Conservation (phyloP, 495 filamentous ascomycete genomes). For the Xylaria intraflava region DNA sequence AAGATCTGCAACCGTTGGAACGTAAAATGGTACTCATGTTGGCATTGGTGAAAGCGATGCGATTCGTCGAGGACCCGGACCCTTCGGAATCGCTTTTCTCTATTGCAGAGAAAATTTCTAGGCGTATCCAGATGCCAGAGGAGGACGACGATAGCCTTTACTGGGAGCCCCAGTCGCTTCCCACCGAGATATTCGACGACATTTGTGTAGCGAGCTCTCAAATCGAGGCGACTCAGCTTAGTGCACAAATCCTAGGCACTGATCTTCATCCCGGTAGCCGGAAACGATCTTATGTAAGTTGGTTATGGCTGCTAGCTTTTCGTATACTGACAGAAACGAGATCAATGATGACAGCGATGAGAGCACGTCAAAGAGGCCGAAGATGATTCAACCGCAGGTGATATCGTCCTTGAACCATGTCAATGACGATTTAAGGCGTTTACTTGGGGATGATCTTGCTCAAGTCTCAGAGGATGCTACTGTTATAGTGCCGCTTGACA, state of each 20-base stretch:
- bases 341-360: constrained; percentile 27
- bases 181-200: constrained; percentile 32
- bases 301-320: background rate
- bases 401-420: constrained; percentile 16
- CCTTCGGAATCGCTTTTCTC: constrained; percentile 18
- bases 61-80: constrained; percentile 26
- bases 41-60: constrained; percentile 24
- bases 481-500: constrained; percentile 23
- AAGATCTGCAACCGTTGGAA: constrained; percentile 28
- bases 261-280: constrained; percentile 16
- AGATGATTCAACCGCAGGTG: constrained; percentile 22
- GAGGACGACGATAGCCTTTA: constrained; percentile 23
- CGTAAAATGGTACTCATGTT: constrained; percentile 36
- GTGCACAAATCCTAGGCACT: background rate
- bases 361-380: constrained; percentile 13
- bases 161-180: constrained; percentile 31
- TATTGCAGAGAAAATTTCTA: constrained; percentile 32
- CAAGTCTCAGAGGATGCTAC: constrained; percentile 10
- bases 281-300: constrained; percentile 36
- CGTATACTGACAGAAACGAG: constrained; percentile 9
- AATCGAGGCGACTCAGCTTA: constrained; percentile 7
- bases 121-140: constrained; percentile 26
- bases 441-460: constrained; percentile 17
- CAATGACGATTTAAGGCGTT: constrained; percentile 17
- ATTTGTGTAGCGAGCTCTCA: constrained; percentile 16